Conservation (phyloP, 805 yeast genomes). For the Pichia membranifaciens region DNA sequence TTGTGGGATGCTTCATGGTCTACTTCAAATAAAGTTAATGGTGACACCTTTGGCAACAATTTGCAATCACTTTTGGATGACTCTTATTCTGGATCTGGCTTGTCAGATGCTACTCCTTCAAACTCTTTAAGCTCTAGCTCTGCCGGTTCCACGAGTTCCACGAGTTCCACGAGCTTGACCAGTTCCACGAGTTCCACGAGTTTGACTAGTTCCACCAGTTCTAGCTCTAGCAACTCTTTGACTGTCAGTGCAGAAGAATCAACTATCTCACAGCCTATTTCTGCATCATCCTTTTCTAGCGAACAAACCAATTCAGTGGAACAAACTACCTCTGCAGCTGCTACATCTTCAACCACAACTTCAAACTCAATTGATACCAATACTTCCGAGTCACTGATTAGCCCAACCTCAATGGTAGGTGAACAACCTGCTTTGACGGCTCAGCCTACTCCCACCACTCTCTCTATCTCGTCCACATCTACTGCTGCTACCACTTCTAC, state of each 20-base stretch:
- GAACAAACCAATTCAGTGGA: not conserved
- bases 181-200: conserved; percentile 10
- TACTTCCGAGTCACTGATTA: not conserved
- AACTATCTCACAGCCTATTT: conserved; percentile 8
- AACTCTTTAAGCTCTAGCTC: conserved; percentile 4
- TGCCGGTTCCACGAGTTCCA: conserved; percentile 3
- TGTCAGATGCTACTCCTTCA: conserved; percentile 8
- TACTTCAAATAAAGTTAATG: conserved; percentile 13
- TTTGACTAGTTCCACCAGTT: not conserved
- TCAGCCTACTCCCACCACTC: not conserved
- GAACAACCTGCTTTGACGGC: not conserved
- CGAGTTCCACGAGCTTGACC: conserved; percentile 12
- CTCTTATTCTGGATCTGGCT: conserved; percentile 12
- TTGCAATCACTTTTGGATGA: conserved; percentile 12
- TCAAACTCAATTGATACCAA: not conserved
- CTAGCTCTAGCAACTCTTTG: not conserved
- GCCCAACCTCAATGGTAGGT: not conserved
- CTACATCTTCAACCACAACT: not conserved
- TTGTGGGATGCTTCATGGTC: conserved; percentile 69
- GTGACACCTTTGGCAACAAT: conserved; percentile 13
- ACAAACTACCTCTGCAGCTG: not conserved
- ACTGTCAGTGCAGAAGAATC: not conserved
- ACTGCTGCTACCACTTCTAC: conserved; percentile 25
- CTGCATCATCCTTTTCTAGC: not conserved
- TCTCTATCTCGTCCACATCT: conserved; percentile 3